Percentiles rank a stretch among this genome's conserved stretches.
Evolutionary conservation across 139 green algal genomes (phyloP).

Genomic region (Volvox africanus): DNA sequence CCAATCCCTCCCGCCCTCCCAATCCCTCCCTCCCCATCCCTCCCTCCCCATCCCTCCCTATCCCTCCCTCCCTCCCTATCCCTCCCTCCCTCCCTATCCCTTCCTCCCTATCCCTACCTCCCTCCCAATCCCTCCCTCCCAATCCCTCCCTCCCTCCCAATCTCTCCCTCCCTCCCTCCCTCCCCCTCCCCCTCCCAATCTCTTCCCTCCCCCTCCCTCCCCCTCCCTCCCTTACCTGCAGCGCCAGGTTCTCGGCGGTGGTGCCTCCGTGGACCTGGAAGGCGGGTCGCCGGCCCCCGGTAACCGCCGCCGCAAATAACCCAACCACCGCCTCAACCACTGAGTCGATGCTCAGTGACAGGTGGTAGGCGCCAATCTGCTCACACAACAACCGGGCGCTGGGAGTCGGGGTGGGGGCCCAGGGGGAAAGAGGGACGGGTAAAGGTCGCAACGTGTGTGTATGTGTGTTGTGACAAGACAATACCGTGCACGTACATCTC

Average conservation of each 20-base stretch:
- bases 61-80: too few relatives aligned
- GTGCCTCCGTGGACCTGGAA: slow-evolving; percentile 90
- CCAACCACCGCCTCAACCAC: slow-evolving; percentile 78
- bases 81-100: too few relatives aligned
- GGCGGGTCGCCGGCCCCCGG: slow-evolving; percentile 72
- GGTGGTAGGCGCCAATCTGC: slow-evolving; percentile 87
- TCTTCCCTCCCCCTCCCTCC: too few relatives aligned
- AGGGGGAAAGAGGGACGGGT: neutral
- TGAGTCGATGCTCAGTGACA: slow-evolving; percentile 89
- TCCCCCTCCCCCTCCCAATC: neutral
- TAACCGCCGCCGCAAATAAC: slow-evolving; percentile 84
- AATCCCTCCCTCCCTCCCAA: slow-evolving; percentile 72
- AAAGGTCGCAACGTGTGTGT: neutral
- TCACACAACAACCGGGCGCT: slow-evolving; percentile 26
- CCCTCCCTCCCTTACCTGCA: slow-evolving; percentile 77
- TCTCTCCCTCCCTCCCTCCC: slow-evolving; percentile 58
- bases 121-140: too few relatives aligned
- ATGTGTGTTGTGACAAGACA: neutral
- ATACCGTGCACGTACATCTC: too few relatives aligned
- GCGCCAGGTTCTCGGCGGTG: slow-evolving; percentile 91
- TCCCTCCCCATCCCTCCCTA: too few relatives aligned
- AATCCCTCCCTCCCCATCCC: too few relatives aligned
- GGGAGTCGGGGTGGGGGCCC: too few relatives aligned
- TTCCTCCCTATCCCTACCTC: too few relatives aligned
- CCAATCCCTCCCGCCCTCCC: too few relatives aligned